These are phyloP conservation scores for Hirschfeldia incana DNA, from an alignment of 345 rosid species.

Conservation along the genomic window DNA sequence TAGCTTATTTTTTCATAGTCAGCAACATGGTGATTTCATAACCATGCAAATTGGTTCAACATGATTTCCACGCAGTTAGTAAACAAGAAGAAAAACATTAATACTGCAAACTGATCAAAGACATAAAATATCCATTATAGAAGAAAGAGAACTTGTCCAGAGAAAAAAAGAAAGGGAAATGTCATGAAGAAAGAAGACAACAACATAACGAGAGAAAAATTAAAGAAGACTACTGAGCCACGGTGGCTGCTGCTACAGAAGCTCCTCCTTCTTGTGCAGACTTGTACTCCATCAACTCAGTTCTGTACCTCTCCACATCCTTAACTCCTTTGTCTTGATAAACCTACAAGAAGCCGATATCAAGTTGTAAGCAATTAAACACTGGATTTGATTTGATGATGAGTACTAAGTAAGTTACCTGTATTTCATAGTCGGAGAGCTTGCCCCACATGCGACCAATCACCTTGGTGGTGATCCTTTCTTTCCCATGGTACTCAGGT, in stretches of 20 bases:
- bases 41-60: no score
- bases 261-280: slow-evolving; percentile 52
- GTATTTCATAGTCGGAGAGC: neutral
- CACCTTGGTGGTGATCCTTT: neutral
- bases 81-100: no score
- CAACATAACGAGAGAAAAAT: slow-evolving; percentile 8
- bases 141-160: slow-evolving; percentile 9
- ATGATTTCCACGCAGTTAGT: no score
- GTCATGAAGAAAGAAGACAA: slow-evolving; percentile 16
- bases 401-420: neutral
- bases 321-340: slow-evolving; percentile 70
- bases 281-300: slow-evolving; percentile 56
- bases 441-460: neutral
- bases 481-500: neutral
- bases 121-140: neutral
- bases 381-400: neutral
- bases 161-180: neutral
- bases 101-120: slow-evolving; percentile 4
- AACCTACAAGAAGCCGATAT: neutral
- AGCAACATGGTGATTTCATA: no score
- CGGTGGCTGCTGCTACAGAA: slow-evolving; percentile 43
- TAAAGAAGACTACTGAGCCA: slow-evolving; percentile 23
- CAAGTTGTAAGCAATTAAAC: neutral
- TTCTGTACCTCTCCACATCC: slow-evolving; percentile 64
- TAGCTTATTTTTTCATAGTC: no score